A percentile compares a stretch with the other conserved stretches of the same genome.
phyloP scores from a whole-genome alignment of 495 filamentous ascomycete genomes.

The Trichoderma erinaceum region DNA sequence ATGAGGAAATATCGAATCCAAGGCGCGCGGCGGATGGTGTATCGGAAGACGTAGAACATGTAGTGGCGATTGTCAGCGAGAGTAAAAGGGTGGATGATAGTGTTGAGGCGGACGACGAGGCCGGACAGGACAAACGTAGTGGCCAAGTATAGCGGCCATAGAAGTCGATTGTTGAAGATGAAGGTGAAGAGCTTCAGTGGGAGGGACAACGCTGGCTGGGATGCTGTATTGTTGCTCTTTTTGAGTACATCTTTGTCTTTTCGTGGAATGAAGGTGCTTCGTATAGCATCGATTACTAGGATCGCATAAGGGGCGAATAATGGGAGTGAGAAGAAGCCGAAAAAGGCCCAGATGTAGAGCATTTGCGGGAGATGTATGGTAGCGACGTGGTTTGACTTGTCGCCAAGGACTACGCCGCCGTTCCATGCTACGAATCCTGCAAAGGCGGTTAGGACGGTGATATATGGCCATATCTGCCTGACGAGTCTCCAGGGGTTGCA shows the following conservation, averaged over 20 bases:
- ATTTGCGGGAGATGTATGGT: conserved; percentile 86
- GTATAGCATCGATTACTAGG: conserved; percentile 17
- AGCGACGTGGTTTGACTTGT: conserved; percentile 89
- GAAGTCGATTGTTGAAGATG: conserved; percentile 20
- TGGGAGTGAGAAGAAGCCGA: conserved; percentile 82
- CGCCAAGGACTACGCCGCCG: conserved; percentile 84
- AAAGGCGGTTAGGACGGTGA: conserved; percentile 63
- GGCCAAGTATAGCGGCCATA: conserved; percentile 24
- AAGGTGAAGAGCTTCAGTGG: not conserved
- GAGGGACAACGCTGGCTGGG: not conserved
- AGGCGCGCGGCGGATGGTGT: conserved; percentile 62
- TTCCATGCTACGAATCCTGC: conserved; percentile 77
- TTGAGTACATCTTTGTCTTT: not conserved
- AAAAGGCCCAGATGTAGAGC: conserved; percentile 89
- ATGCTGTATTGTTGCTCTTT: not conserved
- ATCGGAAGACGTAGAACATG: conserved; percentile 90
- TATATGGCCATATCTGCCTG: conserved; percentile 56
- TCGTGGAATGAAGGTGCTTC: not conserved
- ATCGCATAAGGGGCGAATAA: conserved; percentile 51
- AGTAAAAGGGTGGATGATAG: conserved; percentile 91
- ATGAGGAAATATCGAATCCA: conserved; percentile 61
- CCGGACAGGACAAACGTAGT: conserved; percentile 27
- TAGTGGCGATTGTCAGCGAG: conserved; percentile 96
- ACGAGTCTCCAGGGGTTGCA: conserved; percentile 45
- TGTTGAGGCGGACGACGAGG: conserved; percentile 68